phyloP scores from a whole-genome alignment of 2,329 filamentous ascomycete species.

The Elsinoe perseae region DNA sequence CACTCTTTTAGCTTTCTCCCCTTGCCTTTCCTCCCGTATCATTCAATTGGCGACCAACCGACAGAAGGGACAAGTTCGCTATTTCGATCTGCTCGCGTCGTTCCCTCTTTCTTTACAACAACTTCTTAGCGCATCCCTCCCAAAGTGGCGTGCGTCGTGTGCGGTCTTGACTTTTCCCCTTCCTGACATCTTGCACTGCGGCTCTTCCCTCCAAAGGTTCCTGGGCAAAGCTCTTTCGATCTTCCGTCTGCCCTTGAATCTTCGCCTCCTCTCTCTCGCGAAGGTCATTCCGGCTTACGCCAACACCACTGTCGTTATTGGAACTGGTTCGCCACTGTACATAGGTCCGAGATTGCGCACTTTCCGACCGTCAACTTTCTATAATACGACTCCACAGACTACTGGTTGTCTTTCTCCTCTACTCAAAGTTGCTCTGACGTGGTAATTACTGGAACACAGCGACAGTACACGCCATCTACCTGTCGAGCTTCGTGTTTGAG shows the following conservation, averaged over 20 bases:
- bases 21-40: not conserved
- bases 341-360: not conserved
- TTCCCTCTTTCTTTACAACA: not conserved
- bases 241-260: not conserved
- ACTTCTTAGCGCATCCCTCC: not conserved
- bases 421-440: not conserved
- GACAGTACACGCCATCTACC: not conserved
- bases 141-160: not conserved
- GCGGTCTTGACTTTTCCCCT: not conserved
- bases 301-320: not conserved
- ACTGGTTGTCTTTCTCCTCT: not conserved
- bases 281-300: not conserved
- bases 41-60: too few species aligned
- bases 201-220: too few species aligned
- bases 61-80: too few species aligned
- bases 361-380: not conserved
- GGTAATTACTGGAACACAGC: conserved; percentile 9
- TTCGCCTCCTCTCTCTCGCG: not conserved
- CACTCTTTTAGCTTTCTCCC: not conserved
- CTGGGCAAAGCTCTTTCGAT: not conserved
- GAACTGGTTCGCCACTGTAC: conserved; percentile 3
- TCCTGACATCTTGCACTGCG: not conserved
- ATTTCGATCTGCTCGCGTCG: not conserved
- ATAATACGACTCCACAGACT: not conserved
- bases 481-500: not conserved